Base-by-base conservation (phyloP, 1,284 basidiomycete species). In the Marasmius sp. region DNA sequence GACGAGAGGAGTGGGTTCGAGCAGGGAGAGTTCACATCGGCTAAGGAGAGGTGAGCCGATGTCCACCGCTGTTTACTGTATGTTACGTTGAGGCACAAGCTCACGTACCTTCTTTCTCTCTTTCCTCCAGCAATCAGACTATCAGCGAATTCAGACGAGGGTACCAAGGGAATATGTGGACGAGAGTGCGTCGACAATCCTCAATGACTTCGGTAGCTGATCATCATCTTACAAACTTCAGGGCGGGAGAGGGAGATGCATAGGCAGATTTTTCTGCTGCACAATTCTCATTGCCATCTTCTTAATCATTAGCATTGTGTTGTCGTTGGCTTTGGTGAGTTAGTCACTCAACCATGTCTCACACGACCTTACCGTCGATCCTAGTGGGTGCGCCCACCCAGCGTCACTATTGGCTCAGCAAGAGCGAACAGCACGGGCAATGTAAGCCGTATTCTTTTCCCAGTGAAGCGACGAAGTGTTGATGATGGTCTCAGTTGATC, bases 311-410 rank as follows among this genome's bases (percentile, higher is more conserved):
- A 85, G 89, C 76, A 85, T 94, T 54, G 66, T 93, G 16, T 79
- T 95, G 20, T 78, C 91, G 0, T 81, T 95, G 45, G 81, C 84
- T 7, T 71, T 95, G 74, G 93, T 95, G 69, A 74, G 86, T 78
- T 49, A n/a, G 34, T 56, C 57, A 33, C 47, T 38, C 16, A 3
- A n/a, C 9, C 18, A 14, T 47, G 20, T 12, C 33, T 36, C 52
- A 16, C 37, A 22, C 5, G 1, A 36, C 41, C 37, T 57, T 34
- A 65, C 22, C 63, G 56, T 45, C 20, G 18, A 53, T 45, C 50
- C 36, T 62, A 95, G 93, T 95, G 88, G 85, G 81, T 92, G 57
- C 85, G 87, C 36, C 93, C 93, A 6, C 93, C 93, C 0, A 84
- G 86, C 64, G 77, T 95, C 59, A 71, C 74, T n/a, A 79, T 95